A percentile compares a stretch with the other conserved stretches of the same genome.
These are phyloP conservation scores for Puccinia horiana DNA, from an alignment of 1,284 basidiomycete species.

Conservation along the genomic window DNA sequence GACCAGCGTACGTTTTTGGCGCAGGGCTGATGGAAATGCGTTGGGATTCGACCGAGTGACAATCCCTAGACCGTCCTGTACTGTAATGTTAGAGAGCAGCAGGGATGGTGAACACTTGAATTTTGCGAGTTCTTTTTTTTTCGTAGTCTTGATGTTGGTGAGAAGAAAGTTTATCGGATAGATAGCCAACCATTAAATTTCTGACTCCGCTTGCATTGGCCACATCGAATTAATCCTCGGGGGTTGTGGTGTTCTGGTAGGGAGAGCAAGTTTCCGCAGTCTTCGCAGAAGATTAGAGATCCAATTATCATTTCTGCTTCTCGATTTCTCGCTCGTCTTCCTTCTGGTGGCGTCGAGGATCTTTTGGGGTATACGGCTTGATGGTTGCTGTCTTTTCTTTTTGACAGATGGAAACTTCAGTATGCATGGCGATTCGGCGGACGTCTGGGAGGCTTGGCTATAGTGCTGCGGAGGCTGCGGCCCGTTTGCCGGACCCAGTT, in stretches of 20 bases:
- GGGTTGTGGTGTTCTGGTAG: slow-evolving; percentile 1
- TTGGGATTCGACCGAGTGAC: slow-evolving; percentile 86
- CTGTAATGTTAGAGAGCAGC: slow-evolving; percentile 61
- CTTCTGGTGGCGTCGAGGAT: not conserved
- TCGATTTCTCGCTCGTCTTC: not conserved
- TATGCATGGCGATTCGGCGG: too few species aligned
- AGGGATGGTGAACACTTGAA: not conserved
- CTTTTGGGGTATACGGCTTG: too few species aligned
- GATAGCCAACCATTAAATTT: slow-evolving; percentile 11
- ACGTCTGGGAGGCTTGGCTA: too few species aligned
- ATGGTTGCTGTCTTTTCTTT: too few species aligned
- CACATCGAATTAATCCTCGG: not conserved
- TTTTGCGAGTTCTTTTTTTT: too few species aligned
- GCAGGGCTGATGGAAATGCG: slow-evolving; percentile 85
- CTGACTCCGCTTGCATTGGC: slow-evolving; percentile 15
- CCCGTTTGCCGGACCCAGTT: too few species aligned
- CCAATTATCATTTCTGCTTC: slow-evolving; percentile 13
- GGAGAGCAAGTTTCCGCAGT: slow-evolving; percentile 16
- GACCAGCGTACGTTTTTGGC: slow-evolving; percentile 75
- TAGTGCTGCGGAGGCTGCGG: too few species aligned
- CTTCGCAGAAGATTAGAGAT: slow-evolving; percentile 19
- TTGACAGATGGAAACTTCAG: too few species aligned
- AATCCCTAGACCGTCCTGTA: slow-evolving; percentile 88
- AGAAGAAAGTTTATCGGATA: not conserved
- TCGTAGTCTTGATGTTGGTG: not conserved